Conservation (phyloP, 75 land plant species). For the Pinus taeda region DNA sequence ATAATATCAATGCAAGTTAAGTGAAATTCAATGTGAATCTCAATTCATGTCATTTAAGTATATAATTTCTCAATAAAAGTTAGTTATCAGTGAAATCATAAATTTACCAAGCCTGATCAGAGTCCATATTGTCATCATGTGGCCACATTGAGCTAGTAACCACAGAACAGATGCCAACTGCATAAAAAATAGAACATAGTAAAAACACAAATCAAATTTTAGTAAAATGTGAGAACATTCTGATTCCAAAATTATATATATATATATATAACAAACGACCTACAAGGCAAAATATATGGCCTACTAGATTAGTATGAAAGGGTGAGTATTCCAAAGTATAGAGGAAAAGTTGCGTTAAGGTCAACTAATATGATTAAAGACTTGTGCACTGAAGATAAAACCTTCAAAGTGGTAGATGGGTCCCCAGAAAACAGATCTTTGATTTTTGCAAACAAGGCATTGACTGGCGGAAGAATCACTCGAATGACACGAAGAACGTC, state of each 20-base stretch:
- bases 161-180: conserved; percentile 75
- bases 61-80: neutral
- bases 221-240: no score
- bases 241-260: neutral
- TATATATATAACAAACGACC: neutral
- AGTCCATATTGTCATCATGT: conserved; percentile 65
- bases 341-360: neutral
- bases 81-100: neutral
- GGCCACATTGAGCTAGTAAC: conserved; percentile 64
- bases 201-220: no score
- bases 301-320: neutral
- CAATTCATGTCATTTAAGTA: neutral
- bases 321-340: neutral
- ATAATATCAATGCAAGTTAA: neutral
- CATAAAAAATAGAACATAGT: neutral
- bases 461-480: conserved; percentile 59
- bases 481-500: conserved; percentile 45
- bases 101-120: conserved; percentile 53
- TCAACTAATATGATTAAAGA: neutral
- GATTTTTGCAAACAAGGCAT: conserved; percentile 46
- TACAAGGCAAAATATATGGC: neutral
- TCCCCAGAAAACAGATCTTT: conserved; percentile 84
- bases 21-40: neutral
- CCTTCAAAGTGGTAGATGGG: conserved; percentile 84
- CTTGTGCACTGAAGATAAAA: conserved; percentile 8